A percentile compares a stretch with the other conserved stretches of the same genome.
Conservation (phyloP, 352 stramenopile species). For the Globisporangium irregulare region DNA sequence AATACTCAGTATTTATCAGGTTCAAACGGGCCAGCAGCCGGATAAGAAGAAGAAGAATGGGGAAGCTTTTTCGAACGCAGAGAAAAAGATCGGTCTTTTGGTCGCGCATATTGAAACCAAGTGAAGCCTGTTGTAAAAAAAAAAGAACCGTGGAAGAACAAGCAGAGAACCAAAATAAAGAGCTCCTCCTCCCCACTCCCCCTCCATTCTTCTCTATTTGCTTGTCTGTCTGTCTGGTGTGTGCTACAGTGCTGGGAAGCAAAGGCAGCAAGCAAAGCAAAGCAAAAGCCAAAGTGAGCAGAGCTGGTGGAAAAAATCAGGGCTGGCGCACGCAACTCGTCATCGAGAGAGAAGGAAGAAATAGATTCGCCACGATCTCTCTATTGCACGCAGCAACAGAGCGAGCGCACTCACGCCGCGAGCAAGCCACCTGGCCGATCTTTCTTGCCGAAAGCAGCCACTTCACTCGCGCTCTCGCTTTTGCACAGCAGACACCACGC, state of each 20-base stretch:
- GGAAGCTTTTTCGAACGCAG: conserved; percentile 12
- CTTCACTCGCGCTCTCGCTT: not conserved
- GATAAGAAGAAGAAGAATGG: conserved; percentile 13
- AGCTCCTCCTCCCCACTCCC: not conserved
- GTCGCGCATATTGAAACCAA: not conserved
- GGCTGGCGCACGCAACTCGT: not conserved
- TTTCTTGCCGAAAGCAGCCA: not conserved
- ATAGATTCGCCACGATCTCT: conserved; percentile 2
- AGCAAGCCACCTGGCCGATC: not conserved
- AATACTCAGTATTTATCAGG: no score
- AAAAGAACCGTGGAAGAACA: conserved; percentile 10
- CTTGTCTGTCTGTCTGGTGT: not conserved
- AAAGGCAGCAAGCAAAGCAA: not conserved
- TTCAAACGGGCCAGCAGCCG: not conserved
- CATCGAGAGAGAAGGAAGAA: not conserved
- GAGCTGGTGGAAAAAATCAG: conserved; percentile 11
- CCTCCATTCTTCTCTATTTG: not conserved
- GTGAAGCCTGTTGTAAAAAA: not conserved
- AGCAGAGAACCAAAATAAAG: conserved; percentile 14
- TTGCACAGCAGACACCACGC: not conserved
- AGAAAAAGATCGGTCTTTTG: conserved; percentile 9
- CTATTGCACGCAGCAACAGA: not conserved
- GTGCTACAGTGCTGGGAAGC: not conserved
- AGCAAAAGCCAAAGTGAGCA: no score
- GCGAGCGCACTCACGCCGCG: not conserved